These are phyloP conservation scores for Candida sp. DNA, from an alignment of 1,139 yeast genomes.

Conservation along the genomic window DNA sequence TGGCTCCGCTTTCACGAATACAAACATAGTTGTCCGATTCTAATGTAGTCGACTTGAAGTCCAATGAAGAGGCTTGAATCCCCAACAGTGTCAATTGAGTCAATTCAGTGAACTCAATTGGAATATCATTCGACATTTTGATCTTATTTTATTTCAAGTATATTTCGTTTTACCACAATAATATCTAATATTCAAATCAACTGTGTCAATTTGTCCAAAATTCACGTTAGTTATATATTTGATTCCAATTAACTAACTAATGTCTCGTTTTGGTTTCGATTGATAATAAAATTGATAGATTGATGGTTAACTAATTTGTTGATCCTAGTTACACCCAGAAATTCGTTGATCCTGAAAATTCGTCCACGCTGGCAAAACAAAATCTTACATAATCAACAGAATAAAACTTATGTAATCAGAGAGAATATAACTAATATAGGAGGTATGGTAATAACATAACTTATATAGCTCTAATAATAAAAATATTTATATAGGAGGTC, in stretches of 20 bases:
- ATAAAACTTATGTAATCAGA: background rate
- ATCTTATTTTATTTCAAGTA: too few species aligned
- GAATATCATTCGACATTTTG: conserved; percentile 57
- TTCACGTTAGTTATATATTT: background rate
- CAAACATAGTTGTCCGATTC: conserved; percentile 92
- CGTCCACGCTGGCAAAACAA: conserved; percentile 10
- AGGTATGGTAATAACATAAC: background rate
- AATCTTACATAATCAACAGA: background rate
- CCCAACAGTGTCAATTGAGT: conserved; percentile 85
- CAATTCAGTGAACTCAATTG: conserved; percentile 96
- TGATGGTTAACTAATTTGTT: background rate
- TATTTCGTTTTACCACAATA: background rate
- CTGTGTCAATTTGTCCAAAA: background rate
- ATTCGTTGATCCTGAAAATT: conserved; percentile 6
- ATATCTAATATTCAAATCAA: background rate
- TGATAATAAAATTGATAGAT: background rate
- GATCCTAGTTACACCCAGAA: conserved; percentile 1
- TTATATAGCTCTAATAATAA: too few species aligned
- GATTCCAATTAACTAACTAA: background rate
- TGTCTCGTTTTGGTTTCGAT: background rate
- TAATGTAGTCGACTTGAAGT: conserved; percentile 90
- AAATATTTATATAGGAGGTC: conserved; percentile 32
- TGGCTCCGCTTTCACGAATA: conserved; percentile 73
- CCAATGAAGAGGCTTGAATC: conserved; percentile 77
- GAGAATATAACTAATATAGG: background rate